Evolutionary conservation across 2,329 filamentous ascomycete genomes (phyloP).

Genomic region (Capronia coronata): DNA sequence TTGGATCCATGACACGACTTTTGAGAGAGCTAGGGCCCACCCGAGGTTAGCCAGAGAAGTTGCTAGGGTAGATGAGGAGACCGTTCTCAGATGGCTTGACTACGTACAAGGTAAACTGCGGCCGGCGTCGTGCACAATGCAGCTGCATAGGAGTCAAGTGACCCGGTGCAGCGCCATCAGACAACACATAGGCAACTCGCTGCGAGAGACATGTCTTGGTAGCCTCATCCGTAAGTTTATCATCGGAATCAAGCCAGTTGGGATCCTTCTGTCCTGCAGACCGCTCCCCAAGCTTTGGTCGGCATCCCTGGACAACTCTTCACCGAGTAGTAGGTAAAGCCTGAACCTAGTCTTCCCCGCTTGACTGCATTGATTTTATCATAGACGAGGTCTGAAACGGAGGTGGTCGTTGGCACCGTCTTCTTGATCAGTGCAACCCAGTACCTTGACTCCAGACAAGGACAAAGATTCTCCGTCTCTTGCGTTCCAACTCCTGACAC

Average conservation of each 20-base stretch:
- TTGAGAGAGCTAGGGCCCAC: too few relatives aligned
- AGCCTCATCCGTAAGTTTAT: background rate
- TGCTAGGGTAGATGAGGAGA: too few relatives aligned
- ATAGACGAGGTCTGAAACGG: background rate
- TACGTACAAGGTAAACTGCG: background rate
- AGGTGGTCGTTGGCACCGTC: background rate
- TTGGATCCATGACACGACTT: too few relatives aligned
- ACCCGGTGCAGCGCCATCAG: background rate
- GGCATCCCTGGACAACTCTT: background rate
- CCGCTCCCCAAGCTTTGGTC: background rate
- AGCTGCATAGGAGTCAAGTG: slow-evolving; percentile 10
- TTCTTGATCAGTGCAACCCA: background rate
- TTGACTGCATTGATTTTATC: background rate
- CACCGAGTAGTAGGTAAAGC: too few relatives aligned
- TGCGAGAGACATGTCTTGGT: background rate
- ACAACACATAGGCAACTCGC: background rate
- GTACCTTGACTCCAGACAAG: background rate
- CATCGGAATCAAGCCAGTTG: too few relatives aligned
- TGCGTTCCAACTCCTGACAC: background rate
- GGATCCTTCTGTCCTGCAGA: background rate
- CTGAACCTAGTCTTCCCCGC: background rate
- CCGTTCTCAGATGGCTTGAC: too few relatives aligned
- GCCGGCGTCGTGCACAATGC: background rate
- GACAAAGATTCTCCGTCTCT: background rate
- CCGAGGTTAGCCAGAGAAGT: too few relatives aligned